Conservation (phyloP, 768 basidiomycete genomes). For the Rossbeevera mucosa region DNA sequence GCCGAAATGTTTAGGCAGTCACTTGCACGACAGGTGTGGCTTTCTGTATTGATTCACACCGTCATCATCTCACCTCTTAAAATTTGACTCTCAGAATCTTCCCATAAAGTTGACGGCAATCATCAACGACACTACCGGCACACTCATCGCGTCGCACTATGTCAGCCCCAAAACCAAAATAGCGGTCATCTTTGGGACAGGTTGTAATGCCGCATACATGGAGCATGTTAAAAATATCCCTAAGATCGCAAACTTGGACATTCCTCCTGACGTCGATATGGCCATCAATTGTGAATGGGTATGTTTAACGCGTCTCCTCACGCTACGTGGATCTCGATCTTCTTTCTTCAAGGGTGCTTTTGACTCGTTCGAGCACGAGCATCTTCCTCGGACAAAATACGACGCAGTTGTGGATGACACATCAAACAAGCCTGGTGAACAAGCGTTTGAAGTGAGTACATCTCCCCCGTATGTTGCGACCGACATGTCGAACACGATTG, state of each 20-base stretch:
- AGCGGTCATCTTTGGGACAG: constrained; percentile 96
- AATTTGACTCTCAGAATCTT: constrained; percentile 51
- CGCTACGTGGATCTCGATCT: not conserved
- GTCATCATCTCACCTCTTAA: not conserved
- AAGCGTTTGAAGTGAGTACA: constrained; percentile 76
- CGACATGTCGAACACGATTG: not conserved
- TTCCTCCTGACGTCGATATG: constrained; percentile 66
- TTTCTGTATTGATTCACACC: not conserved
- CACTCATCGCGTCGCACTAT: constrained; percentile 94
- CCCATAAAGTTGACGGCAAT: constrained; percentile 80
- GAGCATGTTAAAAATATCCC: constrained; percentile 81
- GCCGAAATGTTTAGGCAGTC: constrained; percentile 89
- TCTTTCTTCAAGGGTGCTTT: constrained; percentile 72
- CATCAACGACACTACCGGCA: constrained; percentile 98
- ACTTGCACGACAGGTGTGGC: constrained; percentile 68
- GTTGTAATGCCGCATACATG: constrained; percentile 98
- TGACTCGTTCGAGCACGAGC: constrained; percentile 92
- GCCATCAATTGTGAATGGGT: constrained; percentile 98
- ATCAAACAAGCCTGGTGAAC: constrained; percentile 96
- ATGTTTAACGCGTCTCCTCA: constrained; percentile 15
- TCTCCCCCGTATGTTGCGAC: not conserved
- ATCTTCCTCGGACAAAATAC: constrained; percentile 93
- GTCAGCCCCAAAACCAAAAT: constrained; percentile 89
- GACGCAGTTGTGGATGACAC: constrained; percentile 87
- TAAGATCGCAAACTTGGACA: constrained; percentile 74